Evolutionary conservation across 2,329 filamentous ascomycete species (phyloP).

Genomic region (Monosporascus sp.): DNA sequence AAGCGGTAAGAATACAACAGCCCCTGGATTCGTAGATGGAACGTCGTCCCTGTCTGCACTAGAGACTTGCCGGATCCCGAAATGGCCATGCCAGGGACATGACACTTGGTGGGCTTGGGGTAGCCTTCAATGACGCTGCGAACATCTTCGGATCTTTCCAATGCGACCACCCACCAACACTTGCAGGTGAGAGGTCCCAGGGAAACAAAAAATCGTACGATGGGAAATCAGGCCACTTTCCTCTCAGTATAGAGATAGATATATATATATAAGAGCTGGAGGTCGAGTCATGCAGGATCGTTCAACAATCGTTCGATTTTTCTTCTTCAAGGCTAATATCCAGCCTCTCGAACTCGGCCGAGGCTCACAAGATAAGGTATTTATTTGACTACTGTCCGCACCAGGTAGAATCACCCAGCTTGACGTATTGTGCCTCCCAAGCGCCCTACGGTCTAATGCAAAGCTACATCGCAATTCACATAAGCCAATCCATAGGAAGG

Average conservation of each 20-base stretch:
- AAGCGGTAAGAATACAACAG: slow-evolving; percentile 10
- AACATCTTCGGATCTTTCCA: too few relatives aligned
- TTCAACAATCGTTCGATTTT: not conserved
- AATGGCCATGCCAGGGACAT: not conserved
- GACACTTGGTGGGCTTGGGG: too few relatives aligned
- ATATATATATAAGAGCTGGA: not conserved
- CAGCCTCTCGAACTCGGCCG: not conserved
- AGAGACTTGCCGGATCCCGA: not conserved
- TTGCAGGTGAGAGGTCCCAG: slow-evolving; percentile 1
- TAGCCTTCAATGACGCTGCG: too few relatives aligned
- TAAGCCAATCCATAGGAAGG: too few relatives aligned
- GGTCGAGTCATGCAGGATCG: not conserved
- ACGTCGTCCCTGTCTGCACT: not conserved
- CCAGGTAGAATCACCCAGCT: too few relatives aligned
- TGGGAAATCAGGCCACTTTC: slow-evolving; percentile 17
- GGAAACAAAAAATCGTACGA: slow-evolving; percentile 17
- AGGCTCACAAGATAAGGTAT: not conserved
- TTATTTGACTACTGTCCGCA: too few relatives aligned
- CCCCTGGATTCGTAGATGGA: not conserved
- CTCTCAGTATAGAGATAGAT: slow-evolving; percentile 8
- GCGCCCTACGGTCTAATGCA: too few relatives aligned
- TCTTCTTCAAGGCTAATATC: not conserved
- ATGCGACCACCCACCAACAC: too few relatives aligned
- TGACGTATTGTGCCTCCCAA: too few relatives aligned
- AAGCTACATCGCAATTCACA: too few relatives aligned